These are phyloP conservation scores for Russula vinacea DNA, from an alignment of 768 basidiomycete genomes.

Conservation along the genomic window DNA sequence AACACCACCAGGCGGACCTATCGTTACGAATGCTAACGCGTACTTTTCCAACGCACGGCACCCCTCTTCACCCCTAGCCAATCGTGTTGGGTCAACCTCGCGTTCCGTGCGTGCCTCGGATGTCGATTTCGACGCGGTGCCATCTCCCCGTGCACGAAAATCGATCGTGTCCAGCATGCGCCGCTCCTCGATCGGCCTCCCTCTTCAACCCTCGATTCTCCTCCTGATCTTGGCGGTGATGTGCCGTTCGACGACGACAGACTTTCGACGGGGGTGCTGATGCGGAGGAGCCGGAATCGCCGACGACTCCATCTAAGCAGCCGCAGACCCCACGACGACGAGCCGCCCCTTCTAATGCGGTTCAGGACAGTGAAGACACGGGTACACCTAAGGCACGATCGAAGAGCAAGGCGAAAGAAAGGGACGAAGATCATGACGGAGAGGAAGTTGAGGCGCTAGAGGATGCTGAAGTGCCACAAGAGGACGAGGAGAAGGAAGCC, in stretches of 20 bases:
- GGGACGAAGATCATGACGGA: slow-evolving; percentile 26
- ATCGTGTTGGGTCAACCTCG: slow-evolving; percentile 37
- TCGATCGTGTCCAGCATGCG: slow-evolving; percentile 29
- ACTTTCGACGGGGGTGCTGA: slow-evolving; percentile 36
- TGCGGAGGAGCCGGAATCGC: slow-evolving; percentile 20
- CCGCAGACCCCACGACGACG: slow-evolving; percentile 19
- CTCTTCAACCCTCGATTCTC: slow-evolving; percentile 26
- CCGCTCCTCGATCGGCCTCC: slow-evolving; percentile 29
- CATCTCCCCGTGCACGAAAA: slow-evolving; percentile 36
- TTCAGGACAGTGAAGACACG: slow-evolving; percentile 9
- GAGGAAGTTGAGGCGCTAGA: slow-evolving; percentile 36
- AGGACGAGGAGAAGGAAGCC: slow-evolving; percentile 37
- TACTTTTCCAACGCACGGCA: slow-evolving; percentile 36
- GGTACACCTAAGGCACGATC: background rate
- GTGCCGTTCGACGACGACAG: slow-evolving; percentile 28
- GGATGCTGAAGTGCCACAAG: slow-evolving; percentile 31
- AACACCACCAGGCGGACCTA: slow-evolving; percentile 14
- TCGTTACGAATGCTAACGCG: slow-evolving; percentile 33
- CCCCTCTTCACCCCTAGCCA: slow-evolving; percentile 34
- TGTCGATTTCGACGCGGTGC: slow-evolving; percentile 39
- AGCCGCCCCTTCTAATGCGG: background rate
- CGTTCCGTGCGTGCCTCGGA: slow-evolving; percentile 36
- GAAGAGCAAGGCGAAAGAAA: slow-evolving; percentile 45
- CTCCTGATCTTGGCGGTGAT: slow-evolving; percentile 29
- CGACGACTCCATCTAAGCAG: background rate